These are phyloP conservation scores for Seiridium unicorne DNA, from an alignment of 2,329 filamentous ascomycete genomes.

Conservation along the genomic window DNA sequence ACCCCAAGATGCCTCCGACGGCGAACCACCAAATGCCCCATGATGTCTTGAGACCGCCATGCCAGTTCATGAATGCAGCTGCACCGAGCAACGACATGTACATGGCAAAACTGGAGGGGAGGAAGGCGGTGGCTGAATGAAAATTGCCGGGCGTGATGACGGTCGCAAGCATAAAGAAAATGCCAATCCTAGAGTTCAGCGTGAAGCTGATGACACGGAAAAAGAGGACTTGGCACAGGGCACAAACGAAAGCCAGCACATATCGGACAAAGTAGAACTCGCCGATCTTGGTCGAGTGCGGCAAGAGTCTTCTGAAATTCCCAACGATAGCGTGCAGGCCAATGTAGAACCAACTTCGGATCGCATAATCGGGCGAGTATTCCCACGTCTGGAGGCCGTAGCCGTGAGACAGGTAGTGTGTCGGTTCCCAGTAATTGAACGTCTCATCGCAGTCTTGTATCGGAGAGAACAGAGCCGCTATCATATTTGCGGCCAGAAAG, in stretches of 20 bases:
- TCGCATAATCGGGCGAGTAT: conserved; percentile 92
- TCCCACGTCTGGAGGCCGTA: conserved; percentile 98
- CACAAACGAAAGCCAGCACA: conserved; percentile 71
- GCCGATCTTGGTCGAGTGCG: conserved; percentile 59
- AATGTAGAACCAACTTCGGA: conserved; percentile 93
- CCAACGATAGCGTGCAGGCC: conserved; percentile 73
- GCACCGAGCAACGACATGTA: conserved; percentile 85
- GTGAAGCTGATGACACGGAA: conserved; percentile 75
- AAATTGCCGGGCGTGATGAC: conserved; percentile 88
- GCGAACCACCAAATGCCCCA: conserved; percentile 90
- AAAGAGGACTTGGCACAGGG: conserved; percentile 77
- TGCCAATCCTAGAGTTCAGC: conserved; percentile 78
- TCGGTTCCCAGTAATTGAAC: conserved; percentile 98
- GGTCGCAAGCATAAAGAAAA: conserved; percentile 78
- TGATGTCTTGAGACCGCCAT: conserved; percentile 73
- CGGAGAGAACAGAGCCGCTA: conserved; percentile 80
- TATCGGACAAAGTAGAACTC: conserved; percentile 90
- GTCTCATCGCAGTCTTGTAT: conserved; percentile 99
- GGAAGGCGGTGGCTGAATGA: conserved; percentile 80
- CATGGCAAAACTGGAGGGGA: conserved; percentile 97
- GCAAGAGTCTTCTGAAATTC: conserved; percentile 63
- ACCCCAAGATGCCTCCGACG: conserved; percentile 79
- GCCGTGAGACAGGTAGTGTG: conserved; percentile 89
- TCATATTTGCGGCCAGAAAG: conserved; percentile 69
- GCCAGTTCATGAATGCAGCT: conserved; percentile 88